Conservation (phyloP, 345 rosid genomes). For the Streptanthus diversifolius region DNA sequence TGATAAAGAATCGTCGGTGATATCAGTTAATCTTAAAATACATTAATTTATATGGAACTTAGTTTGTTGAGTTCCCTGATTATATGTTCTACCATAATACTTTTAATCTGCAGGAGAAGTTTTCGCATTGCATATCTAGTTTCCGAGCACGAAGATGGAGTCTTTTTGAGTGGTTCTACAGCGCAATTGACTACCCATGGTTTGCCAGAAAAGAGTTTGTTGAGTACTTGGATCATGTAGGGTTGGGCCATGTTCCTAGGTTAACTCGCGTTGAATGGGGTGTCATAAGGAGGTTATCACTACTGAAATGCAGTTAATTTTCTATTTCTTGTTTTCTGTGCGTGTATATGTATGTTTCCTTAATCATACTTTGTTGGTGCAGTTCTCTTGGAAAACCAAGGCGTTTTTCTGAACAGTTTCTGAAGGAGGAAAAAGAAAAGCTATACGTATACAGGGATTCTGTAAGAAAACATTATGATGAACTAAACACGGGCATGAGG, state of each 20-base stretch:
- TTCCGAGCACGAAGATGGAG: constrained; percentile 63
- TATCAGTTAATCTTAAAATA: constrained; percentile 42
- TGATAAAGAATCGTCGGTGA: constrained; percentile 21
- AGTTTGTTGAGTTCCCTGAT: constrained; percentile 26
- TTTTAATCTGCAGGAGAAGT: constrained; percentile 49
- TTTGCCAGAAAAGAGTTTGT: constrained; percentile 81
- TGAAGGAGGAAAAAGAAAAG: constrained; percentile 82
- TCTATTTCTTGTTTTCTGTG: neutral
- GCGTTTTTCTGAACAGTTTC: constrained; percentile 68
- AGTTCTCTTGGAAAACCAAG: constrained; percentile 89
- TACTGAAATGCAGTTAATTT: constrained; percentile 20
- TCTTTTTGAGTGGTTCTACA: constrained; percentile 70
- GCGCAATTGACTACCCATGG: constrained; percentile 91
- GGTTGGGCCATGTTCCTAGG: constrained; percentile 79
- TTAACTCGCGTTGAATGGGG: constrained; percentile 92
- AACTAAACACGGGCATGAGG: constrained; percentile 57
- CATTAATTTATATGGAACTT: constrained; percentile 19
- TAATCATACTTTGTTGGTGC: constrained; percentile 29
- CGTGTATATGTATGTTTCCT: constrained; percentile 4
- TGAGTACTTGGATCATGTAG: constrained; percentile 82
- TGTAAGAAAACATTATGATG: constrained; percentile 68
- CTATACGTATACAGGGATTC: constrained; percentile 68
- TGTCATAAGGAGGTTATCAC: constrained; percentile 64
- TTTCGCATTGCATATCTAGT: constrained; percentile 55
- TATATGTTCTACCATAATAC: constrained; percentile 14